Base-by-base conservation (phyloP, 495 filamentous ascomycete species). In the Penicillium turbatum region DNA sequence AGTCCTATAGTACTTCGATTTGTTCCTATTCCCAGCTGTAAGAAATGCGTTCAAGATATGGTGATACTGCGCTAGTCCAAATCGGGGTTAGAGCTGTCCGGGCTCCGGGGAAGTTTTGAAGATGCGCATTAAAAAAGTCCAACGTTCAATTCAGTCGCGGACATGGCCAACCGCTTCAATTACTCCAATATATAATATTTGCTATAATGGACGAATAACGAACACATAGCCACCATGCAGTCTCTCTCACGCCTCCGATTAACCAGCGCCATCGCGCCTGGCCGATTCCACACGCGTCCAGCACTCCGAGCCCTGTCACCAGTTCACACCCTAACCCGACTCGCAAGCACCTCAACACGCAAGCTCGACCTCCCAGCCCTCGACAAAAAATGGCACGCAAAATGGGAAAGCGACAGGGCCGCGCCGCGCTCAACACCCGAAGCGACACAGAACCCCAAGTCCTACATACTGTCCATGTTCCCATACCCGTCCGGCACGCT, bases 391-490 rank as follows among this genome's bases (percentile, higher is more conserved):
- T 93, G 90, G 90, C 86, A 82, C 32, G 57, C 67, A 37, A 77
- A 63, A 71, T 84, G 82, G 81, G 61, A 70, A 60, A 55, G 62
- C 56, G 63, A 69, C 41, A 51, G 55, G 21, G 34, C 38, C 9
- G 7, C 38, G 30, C 48, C 43, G 32, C 48, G 41, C 35, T 17
- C 29, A 35, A 34, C 45, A 55, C 29, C 56, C 50, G 52, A 53
- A 15, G 43, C 49, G 34, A 58, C 59, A 13, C 21, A 55, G 11
- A 76, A 73, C 27, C 71, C 76, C 13, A 85, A 82, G 58, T 86
- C 81, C 59, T 96, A 92, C 64, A 81, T 95, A 58, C 74, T 93
- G 17, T 86, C 90, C 50, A 96, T 96, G 90, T 95, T 95, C 62
- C 90, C 90, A 2, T 96, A 96, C 67, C 90, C 90, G 2, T 95